Evolutionary conservation across 768 basidiomycete species (phyloP).

Genomic region (Amanita subjunquillea): DNA sequence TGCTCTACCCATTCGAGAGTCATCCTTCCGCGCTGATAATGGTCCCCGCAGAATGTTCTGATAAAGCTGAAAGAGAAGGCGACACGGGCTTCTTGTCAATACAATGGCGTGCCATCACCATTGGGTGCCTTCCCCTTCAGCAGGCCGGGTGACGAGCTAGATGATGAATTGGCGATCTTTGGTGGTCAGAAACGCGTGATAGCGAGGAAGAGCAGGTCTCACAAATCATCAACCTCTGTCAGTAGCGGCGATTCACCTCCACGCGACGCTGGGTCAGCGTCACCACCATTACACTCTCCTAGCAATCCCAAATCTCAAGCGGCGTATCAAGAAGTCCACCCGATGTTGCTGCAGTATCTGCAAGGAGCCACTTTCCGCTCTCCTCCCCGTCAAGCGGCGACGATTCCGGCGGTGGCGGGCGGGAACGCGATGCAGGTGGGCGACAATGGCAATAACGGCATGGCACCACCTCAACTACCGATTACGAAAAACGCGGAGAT

Average conservation of each 20-base stretch:
- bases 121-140: conserved; percentile 6
- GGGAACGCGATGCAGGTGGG: background rate
- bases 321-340: conserved; percentile 2
- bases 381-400: background rate
- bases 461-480: background rate
- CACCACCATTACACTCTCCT: conserved; percentile 12
- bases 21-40: background rate
- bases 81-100: conserved; percentile 21
- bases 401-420: background rate
- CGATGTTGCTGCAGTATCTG: conserved; percentile 5
- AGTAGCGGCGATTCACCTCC: conserved; percentile 8
- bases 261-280: background rate
- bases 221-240: background rate
- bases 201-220: conserved; percentile 17
- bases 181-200: conserved; percentile 41
- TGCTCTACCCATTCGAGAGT: conserved; percentile 3
- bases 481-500: background rate
- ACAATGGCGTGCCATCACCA: conserved; percentile 11
- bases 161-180: conserved; percentile 43
- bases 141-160: conserved; percentile 16
- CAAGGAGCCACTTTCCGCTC: conserved; percentile 3
- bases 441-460: background rate
- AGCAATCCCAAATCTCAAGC: background rate
- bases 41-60: conserved; percentile 27
- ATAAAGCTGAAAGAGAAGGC: conserved; percentile 36